Conservation (phyloP, 306 rosid genomes). For the Sicyos baderoa region DNA sequence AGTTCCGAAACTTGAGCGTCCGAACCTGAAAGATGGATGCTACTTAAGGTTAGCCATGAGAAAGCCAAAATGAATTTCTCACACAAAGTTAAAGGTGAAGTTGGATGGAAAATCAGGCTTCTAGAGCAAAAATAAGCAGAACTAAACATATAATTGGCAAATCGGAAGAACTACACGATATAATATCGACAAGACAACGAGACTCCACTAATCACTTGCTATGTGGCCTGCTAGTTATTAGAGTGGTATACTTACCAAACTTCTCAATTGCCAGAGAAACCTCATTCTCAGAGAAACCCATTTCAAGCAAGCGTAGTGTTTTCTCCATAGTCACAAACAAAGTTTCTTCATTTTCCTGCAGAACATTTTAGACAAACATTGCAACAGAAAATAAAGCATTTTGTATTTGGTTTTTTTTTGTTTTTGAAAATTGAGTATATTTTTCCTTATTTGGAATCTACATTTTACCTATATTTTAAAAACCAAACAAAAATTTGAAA, state of each 20-base stretch:
- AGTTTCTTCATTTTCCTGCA: slow-evolving; percentile 52
- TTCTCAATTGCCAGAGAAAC: slow-evolving; percentile 77
- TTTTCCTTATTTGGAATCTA: too few relatives aligned
- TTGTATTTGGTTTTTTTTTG: too few relatives aligned
- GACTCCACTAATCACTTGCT: background rate
- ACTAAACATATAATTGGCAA: background rate
- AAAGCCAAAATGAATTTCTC: slow-evolving; percentile 17
- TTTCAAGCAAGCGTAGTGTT: slow-evolving; percentile 74
- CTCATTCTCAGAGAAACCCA: slow-evolving; percentile 90
- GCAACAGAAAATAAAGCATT: too few relatives aligned
- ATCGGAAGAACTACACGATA: background rate
- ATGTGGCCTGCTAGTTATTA: background rate
- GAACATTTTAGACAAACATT: slow-evolving; percentile 7
- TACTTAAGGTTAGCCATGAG: slow-evolving; percentile 18
- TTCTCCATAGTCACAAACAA: slow-evolving; percentile 84
- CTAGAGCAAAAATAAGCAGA: slow-evolving; percentile 1
- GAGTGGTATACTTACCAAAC: slow-evolving; percentile 48
- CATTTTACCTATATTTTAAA: too few relatives aligned
- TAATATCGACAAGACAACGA: background rate
- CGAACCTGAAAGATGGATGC: slow-evolving; percentile 45
- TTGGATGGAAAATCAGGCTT: background rate
- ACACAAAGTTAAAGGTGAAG: background rate
- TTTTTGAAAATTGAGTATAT: too few relatives aligned
- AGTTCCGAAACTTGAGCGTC: slow-evolving; percentile 60
- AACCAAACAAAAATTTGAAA: too few relatives aligned